A percentile compares a stretch with the other conserved stretches of the same genome.
Evolutionary conservation across 805 yeast species (phyloP).

Genomic region (Scheffersomyces lignosus): DNA sequence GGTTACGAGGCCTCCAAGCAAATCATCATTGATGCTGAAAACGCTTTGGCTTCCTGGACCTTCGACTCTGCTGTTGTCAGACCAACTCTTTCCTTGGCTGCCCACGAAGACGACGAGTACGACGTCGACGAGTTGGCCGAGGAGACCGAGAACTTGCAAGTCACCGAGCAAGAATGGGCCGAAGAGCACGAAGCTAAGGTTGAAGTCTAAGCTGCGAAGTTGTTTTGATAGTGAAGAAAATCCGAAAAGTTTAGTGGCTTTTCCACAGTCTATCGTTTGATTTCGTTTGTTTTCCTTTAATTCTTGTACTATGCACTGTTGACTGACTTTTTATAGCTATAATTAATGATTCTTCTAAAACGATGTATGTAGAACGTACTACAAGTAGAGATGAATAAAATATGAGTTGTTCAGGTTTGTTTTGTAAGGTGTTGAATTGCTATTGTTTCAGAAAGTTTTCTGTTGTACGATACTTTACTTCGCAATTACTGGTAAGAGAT

Average conservation of each 20-base stretch:
- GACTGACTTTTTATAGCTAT: background rate
- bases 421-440: too few relatives aligned
- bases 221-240: background rate
- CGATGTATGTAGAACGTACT: too few relatives aligned
- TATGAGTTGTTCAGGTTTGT: too few relatives aligned
- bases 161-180: slow-evolving; percentile 57
- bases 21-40: slow-evolving; percentile 95
- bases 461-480: too few relatives aligned
- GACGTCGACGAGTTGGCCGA: slow-evolving; percentile 45
- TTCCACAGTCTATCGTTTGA: background rate
- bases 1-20: slow-evolving; percentile 98
- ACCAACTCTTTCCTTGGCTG: slow-evolving; percentile 80
- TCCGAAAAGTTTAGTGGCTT: too few relatives aligned
- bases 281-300: background rate
- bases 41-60: slow-evolving; percentile 95
- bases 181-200: slow-evolving; percentile 33
- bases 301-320: background rate
- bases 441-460: too few relatives aligned
- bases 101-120: slow-evolving; percentile 57
- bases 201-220: slow-evolving; percentile 8
- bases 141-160: slow-evolving; percentile 44
- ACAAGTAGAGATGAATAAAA: too few relatives aligned
- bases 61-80: slow-evolving; percentile 92
- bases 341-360: too few relatives aligned
- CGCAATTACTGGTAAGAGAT: too few relatives aligned